Percentiles rank a stretch among this genome's conserved stretches.
Conservation (phyloP, 140 eudicot genomes). For the Flaveria floridana region DNA sequence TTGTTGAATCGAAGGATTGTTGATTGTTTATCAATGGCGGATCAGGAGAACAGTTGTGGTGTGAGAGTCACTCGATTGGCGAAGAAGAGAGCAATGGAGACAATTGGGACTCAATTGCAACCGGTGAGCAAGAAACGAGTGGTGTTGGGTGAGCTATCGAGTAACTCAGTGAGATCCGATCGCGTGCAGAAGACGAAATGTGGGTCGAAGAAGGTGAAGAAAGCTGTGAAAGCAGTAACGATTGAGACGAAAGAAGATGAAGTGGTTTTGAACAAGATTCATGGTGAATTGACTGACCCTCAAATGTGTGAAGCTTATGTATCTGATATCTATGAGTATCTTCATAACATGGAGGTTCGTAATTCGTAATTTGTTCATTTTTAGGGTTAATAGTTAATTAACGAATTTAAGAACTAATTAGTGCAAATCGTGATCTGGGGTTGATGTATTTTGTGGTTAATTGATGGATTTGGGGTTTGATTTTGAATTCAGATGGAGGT, state of each 20-base stretch:
- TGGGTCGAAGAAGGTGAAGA: slow-evolving; percentile 24
- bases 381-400: background rate
- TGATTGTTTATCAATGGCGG: slow-evolving; percentile 32
- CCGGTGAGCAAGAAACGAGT: slow-evolving; percentile 30
- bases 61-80: slow-evolving; percentile 37
- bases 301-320: slow-evolving; percentile 44
- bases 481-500: slow-evolving; percentile 40
- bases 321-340: slow-evolving; percentile 35
- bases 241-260: slow-evolving; percentile 6
- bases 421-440: background rate
- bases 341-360: slow-evolving; percentile 38
- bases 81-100: slow-evolving; percentile 47
- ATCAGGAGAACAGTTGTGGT: slow-evolving; percentile 34
- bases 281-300: slow-evolving; percentile 24
- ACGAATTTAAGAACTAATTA: background rate
- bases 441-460: background rate
- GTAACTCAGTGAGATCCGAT: background rate
- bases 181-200: slow-evolving; percentile 2
- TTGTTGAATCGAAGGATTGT: background rate
- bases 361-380: background rate
- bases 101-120: slow-evolving; percentile 35
- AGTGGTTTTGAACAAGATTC: background rate
- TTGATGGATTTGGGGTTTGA: slow-evolving; percentile 6
- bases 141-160: slow-evolving; percentile 32
- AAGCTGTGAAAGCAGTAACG: background rate